A percentile compares a stretch with the other conserved stretches of the same genome.
phyloP scores from a whole-genome alignment of 2,329 filamentous ascomycete species.

The Aurifilum marmelostoma region DNA sequence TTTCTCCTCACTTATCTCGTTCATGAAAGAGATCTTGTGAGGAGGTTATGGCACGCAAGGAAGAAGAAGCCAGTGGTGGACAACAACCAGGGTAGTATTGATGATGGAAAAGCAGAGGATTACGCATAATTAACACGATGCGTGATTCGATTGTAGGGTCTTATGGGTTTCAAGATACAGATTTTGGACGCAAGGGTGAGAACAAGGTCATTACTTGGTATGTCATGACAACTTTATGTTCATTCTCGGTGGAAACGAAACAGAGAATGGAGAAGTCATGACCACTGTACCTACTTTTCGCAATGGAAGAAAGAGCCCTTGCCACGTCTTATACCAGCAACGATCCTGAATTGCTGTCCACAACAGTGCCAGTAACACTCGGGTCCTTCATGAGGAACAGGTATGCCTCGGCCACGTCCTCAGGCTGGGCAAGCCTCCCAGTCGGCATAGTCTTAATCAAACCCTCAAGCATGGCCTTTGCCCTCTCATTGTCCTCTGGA shows the following conservation, averaged over 20 bases:
- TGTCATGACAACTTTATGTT: too few species aligned
- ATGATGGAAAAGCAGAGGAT: background rate
- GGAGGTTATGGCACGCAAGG: conserved; percentile 13
- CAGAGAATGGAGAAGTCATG: too few species aligned
- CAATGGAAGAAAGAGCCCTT: too few species aligned
- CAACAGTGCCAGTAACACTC: conserved; percentile 35
- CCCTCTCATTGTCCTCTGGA: conserved; percentile 29
- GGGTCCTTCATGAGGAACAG: conserved; percentile 37
- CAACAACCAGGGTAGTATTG: background rate
- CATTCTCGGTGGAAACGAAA: too few species aligned
- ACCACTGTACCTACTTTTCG: too few species aligned
- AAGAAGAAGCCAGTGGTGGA: background rate
- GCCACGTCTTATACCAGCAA: conserved; percentile 28
- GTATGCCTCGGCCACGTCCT: conserved; percentile 38
- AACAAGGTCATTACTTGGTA: too few species aligned
- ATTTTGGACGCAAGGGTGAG: too few species aligned
- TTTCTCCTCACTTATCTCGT: conserved; percentile 24
- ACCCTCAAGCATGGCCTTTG: conserved; percentile 31
- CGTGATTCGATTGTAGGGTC: too few species aligned
- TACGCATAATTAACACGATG: background rate
- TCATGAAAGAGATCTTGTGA: conserved; percentile 20
- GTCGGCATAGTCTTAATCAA: conserved; percentile 30
- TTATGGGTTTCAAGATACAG: too few species aligned
- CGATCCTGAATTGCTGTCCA: conserved; percentile 32
- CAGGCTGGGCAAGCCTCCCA: conserved; percentile 31